Evolutionary conservation across 257 asterid species (phyloP).

Genomic region (Thymus quinquecostatus): DNA sequence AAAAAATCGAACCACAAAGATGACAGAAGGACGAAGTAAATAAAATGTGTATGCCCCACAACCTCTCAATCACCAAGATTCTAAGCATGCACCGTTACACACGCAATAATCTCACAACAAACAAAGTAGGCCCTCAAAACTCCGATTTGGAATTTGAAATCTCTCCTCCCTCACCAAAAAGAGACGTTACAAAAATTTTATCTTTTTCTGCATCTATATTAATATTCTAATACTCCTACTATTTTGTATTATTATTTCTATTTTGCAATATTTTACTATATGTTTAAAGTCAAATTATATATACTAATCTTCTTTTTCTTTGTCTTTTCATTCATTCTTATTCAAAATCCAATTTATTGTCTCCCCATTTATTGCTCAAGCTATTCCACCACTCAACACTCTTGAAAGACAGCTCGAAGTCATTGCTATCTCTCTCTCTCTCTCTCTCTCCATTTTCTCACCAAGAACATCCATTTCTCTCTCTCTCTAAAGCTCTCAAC

Average conservation of each 20-base stretch:
- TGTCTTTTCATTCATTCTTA: constrained; percentile 4
- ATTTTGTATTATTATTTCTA: background rate
- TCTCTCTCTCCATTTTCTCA: constrained; percentile 23
- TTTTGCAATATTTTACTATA: background rate
- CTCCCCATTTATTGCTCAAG: constrained; percentile 60
- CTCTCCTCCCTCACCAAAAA: constrained; percentile 51
- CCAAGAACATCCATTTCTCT: constrained; percentile 33
- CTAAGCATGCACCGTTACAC: constrained; percentile 28
- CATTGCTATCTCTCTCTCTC: constrained; percentile 29
- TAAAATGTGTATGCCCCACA: background rate
- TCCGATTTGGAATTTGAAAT: constrained; percentile 63
- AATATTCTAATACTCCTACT: no score
- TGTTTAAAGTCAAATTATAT: background rate
- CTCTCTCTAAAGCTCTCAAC: constrained; percentile 41
- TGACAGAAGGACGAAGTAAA: background rate
- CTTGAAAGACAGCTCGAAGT: constrained; percentile 36
- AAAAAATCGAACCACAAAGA: background rate
- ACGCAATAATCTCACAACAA: constrained; percentile 17
- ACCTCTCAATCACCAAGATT: background rate
- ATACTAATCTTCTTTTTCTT: background rate
- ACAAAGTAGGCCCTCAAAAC: constrained; percentile 35
- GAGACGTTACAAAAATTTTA: constrained; percentile 76
- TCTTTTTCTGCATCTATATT: constrained; percentile 44
- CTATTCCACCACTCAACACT: constrained; percentile 44
- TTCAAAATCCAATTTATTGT: constrained; percentile 35